A percentile compares a stretch with the other conserved stretches of the same genome.
These are phyloP conservation scores for Clarireedia hainanense DNA, from an alignment of 2,329 filamentous ascomycete genomes.

Conservation along the genomic window DNA sequence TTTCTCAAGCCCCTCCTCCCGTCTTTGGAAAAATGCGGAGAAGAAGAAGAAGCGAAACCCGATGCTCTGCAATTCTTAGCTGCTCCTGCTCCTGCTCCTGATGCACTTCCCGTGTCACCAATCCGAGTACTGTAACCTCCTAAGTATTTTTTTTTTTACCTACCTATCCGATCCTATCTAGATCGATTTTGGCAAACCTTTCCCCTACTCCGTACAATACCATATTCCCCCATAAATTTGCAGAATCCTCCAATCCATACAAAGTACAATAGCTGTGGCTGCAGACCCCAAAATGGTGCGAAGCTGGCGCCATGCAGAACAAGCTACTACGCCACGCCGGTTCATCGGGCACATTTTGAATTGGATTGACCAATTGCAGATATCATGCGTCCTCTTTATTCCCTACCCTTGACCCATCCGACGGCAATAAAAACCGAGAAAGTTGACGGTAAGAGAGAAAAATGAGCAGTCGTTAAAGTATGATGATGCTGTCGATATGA, in stretches of 20 bases:
- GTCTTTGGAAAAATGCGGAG: constrained; percentile 1
- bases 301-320: neutral
- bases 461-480: no score
- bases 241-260: neutral
- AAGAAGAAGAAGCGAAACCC: neutral
- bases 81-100: neutral
- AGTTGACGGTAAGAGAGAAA: neutral
- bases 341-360: neutral
- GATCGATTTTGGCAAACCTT: neutral
- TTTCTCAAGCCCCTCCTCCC: neutral
- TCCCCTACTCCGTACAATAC: neutral
- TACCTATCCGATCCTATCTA: neutral
- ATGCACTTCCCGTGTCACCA: neutral
- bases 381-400: neutral
- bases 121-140: no score
- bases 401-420: neutral
- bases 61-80: neutral
- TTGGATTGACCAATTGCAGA: no score
- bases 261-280: no score
- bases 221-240: neutral
- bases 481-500: no score
- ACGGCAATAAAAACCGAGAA: neutral
- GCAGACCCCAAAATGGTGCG: neutral
- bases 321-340: neutral
- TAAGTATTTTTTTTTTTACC: neutral